Evolutionary conservation across 2,329 filamentous ascomycete genomes (phyloP), one percentile per base, ranked within the genome.

Genomic region (Raffaelea deltoideospora): DNA sequence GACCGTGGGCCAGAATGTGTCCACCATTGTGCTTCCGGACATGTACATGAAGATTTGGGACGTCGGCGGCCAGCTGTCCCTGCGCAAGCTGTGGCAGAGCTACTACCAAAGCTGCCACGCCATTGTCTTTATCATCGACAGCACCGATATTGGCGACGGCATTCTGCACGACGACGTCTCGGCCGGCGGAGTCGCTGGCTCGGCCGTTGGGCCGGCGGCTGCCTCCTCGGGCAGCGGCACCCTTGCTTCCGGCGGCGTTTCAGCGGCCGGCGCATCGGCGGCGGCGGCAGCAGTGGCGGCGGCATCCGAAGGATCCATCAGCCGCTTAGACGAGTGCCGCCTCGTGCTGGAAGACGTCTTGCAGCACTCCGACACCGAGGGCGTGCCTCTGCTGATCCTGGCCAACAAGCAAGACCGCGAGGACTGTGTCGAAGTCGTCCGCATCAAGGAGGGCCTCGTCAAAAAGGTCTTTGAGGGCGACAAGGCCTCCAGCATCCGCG

Each of bases 1-100:
- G 21, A 98, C 90, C 17, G 88, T 96, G 49, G 90, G 90, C 46
- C 90, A 96, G 57, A 96, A 96, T 60, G 87, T 96, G 45, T 82
- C 84, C 43, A 90, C 87, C 33, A 83, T 98, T 53, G 76, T 81
- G 18, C 69, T 96, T 19, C 80, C 85, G 14, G 85, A 94, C 57
- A 88, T 95, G 75, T 95, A 96, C 65, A 69, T 98, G 53, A 94
- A 95, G 65, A 81, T 98, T 50, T 96, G 90, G 90, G 90, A 98
- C 54, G 85, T 98, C 1, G 90, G 90, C 45, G 90, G 90, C 7
- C 90, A 98, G 59, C 76, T 90, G 52, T 80, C 74, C 21, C 71
- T 98, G 53, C 79, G 90, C 43, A 79, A 80, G 44, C 73, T 96
- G 23, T 98, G 90, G 90, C 85, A 94, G 57, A 85, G 78, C 57